Conservation (phyloP, 2,329 filamentous ascomycete genomes). For the Leptodontidium sp. region DNA sequence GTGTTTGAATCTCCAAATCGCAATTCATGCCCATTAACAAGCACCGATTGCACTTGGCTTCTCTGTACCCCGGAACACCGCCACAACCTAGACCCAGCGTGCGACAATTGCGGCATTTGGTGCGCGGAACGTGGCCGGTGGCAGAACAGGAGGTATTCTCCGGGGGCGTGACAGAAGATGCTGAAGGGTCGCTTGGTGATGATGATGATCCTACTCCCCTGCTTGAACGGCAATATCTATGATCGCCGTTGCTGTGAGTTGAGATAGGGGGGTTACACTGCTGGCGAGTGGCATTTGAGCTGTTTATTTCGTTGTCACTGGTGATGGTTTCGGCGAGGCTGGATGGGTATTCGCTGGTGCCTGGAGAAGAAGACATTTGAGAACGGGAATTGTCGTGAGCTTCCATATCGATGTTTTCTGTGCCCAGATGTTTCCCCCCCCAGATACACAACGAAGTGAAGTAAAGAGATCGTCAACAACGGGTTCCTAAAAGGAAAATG, state of each 20-base stretch:
- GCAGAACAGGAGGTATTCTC: background rate
- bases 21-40: background rate
- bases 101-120: conserved; percentile 2
- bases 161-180: background rate
- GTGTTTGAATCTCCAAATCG: background rate
- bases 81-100: conserved; percentile 1
- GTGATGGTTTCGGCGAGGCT: background rate
- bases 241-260: no score
- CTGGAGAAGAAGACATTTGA: background rate
- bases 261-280: background rate
- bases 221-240: background rate
- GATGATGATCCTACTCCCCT: background rate
- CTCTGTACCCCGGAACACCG: background rate
- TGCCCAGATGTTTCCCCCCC: no score
- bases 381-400: background rate
- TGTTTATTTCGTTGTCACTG: background rate
- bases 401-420: no score
- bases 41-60: background rate
- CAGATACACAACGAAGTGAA: no score
- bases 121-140: background rate
- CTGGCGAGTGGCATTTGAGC: background rate
- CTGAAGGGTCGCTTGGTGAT: background rate
- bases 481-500: background rate
- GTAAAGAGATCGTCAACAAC: no score
- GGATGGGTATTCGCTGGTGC: background rate